Conservation (phyloP, 805 yeast genomes). For the Pichia californica region DNA sequence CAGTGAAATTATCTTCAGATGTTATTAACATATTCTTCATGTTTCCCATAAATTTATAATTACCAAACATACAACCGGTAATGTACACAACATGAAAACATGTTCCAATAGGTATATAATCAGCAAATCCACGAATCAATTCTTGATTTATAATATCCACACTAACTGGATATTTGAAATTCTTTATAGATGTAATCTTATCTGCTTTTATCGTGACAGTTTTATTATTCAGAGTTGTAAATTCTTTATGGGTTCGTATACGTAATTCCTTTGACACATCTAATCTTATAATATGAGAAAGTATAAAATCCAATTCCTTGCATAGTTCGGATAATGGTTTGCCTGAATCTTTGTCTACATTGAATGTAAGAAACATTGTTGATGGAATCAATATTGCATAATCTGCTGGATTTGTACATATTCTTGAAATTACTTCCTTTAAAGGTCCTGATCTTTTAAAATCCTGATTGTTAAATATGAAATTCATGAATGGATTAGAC, state of each 20-base stretch:
- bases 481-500: slow-evolving; percentile 57
- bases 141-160: slow-evolving; percentile 39
- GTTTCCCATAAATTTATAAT: slow-evolving; percentile 3
- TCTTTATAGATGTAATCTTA: slow-evolving; percentile 48
- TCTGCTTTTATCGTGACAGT: slow-evolving; percentile 53
- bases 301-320: slow-evolving; percentile 52
- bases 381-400: slow-evolving; percentile 63
- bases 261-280: slow-evolving; percentile 13
- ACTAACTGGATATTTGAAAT: slow-evolving; percentile 43
- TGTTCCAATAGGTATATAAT: slow-evolving; percentile 52
- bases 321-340: slow-evolving; percentile 45
- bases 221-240: slow-evolving; percentile 48
- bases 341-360: slow-evolving; percentile 33
- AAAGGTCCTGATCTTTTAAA: slow-evolving; percentile 39
- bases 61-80: slow-evolving; percentile 49
- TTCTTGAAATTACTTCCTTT: slow-evolving; percentile 37
- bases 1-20: not conserved
- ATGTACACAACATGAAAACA: slow-evolving; percentile 52
- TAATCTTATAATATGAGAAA: slow-evolving; percentile 51
- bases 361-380: slow-evolving; percentile 37
- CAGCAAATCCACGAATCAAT: slow-evolving; percentile 49
- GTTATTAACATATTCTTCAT: not conserved
- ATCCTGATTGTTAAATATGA: slow-evolving; percentile 59
- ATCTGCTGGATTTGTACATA: slow-evolving; percentile 41
- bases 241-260: slow-evolving; percentile 14